phyloP scores from a whole-genome alignment of 805 yeast species.

The Wickerhamomyces hampshirensis region DNA sequence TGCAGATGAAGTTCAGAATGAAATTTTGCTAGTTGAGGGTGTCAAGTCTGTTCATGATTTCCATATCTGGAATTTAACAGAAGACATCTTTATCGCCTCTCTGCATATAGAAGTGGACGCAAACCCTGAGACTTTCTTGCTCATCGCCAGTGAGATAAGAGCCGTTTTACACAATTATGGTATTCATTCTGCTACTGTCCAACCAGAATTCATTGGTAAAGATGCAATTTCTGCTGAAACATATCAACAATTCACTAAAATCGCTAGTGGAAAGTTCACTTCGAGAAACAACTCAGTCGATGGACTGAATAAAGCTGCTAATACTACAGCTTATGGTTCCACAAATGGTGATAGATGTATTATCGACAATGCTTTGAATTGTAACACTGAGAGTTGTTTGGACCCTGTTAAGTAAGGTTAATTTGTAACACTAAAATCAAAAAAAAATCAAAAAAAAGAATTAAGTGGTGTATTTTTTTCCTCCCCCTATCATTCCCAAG shows the following conservation, averaged over 20 bases:
- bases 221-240: slow-evolving; percentile 27
- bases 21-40: slow-evolving; percentile 62
- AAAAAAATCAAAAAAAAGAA: no score
- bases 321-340: slow-evolving; percentile 28
- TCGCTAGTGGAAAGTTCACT: slow-evolving; percentile 28
- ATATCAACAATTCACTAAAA: slow-evolving; percentile 29
- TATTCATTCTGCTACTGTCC: slow-evolving; percentile 90
- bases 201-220: slow-evolving; percentile 72
- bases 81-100: slow-evolving; percentile 80
- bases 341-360: slow-evolving; percentile 36
- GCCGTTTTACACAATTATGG: slow-evolving; percentile 78
- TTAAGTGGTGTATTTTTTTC: no score
- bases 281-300: slow-evolving; percentile 16
- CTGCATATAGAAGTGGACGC: slow-evolving; percentile 75
- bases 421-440: no score
- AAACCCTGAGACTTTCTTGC: slow-evolving; percentile 60
- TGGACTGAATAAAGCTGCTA: slow-evolving; percentile 8
- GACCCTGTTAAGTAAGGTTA: slow-evolving; percentile 5
- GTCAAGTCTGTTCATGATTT: slow-evolving; percentile 88
- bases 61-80: slow-evolving; percentile 95
- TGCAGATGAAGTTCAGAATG: slow-evolving; percentile 66
- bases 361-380: slow-evolving; percentile 48
- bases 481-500: no score
- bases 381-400: slow-evolving; percentile 43
- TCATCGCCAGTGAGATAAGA: slow-evolving; percentile 72